Evolutionary conservation across 2,329 filamentous ascomycete genomes (phyloP).

Genomic region (Pseudocercospora vitis): DNA sequence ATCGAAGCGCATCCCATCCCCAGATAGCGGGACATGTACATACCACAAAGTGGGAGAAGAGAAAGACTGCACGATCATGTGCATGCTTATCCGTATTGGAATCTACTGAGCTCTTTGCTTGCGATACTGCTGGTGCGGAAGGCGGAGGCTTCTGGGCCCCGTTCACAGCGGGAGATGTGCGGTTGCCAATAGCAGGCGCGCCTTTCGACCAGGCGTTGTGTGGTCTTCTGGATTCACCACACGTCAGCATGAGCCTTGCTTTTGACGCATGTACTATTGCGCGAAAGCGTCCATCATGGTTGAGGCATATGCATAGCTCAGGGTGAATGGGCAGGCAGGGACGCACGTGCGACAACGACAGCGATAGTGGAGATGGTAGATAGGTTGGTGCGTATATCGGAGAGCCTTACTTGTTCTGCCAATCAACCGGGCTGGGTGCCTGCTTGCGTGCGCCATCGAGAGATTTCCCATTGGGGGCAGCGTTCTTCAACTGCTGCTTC

Average conservation of each 20-base stretch:
- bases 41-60: constrained; percentile 61
- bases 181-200: constrained; percentile 12
- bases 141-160: constrained; percentile 46
- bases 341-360: constrained; percentile 8
- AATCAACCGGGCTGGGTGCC: constrained; percentile 56
- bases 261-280: too few relatives aligned
- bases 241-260: constrained; percentile 16
- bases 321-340: neutral
- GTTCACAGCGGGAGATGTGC: constrained; percentile 46
- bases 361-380: neutral
- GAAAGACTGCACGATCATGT: constrained; percentile 60
- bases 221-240: constrained; percentile 43
- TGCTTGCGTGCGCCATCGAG: constrained; percentile 57
- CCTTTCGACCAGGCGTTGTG: constrained; percentile 54
- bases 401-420: constrained; percentile 53
- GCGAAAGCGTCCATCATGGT: too few relatives aligned
- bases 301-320: constrained; percentile 12
- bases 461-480: constrained; percentile 51
- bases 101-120: constrained; percentile 44
- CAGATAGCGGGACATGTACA: too few relatives aligned
- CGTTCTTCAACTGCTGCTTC: constrained; percentile 52
- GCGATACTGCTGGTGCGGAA: constrained; percentile 23
- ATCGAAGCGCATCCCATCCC: too few relatives aligned
- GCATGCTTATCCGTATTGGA: constrained; percentile 57
- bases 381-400: constrained; percentile 10